Conservation (phyloP, 2,329 filamentous ascomycete species). For the Xylaria sp. region DNA sequence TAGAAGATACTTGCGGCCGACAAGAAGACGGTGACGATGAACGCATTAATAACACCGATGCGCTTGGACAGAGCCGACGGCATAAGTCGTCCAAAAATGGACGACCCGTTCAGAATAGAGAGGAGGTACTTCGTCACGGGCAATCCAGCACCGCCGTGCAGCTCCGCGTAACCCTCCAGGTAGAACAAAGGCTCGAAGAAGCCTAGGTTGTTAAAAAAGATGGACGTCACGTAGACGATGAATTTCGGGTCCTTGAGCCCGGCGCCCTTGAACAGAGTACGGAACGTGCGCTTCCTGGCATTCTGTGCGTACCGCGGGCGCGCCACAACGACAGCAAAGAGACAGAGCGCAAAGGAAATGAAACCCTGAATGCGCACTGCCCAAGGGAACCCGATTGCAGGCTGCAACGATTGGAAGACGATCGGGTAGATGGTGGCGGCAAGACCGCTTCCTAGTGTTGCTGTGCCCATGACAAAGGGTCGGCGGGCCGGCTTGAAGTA, state of each 20-base stretch:
- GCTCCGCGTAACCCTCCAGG: slow-evolving; percentile 30
- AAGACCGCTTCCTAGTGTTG: slow-evolving; percentile 32
- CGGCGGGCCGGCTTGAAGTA: slow-evolving; percentile 32
- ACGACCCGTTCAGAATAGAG: slow-evolving; percentile 61
- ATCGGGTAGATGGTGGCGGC: slow-evolving; percentile 33
- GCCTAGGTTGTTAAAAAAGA: slow-evolving; percentile 37
- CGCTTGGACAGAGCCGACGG: slow-evolving; percentile 57
- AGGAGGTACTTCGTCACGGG: slow-evolving; percentile 57
- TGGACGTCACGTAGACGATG: slow-evolving; percentile 32
- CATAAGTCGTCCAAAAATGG: slow-evolving; percentile 59
- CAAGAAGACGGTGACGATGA: slow-evolving; percentile 50
- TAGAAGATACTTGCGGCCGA: slow-evolving; percentile 51
- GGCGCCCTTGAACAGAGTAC: slow-evolving; percentile 28
- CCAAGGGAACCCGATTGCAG: slow-evolving; percentile 34
- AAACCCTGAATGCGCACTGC: slow-evolving; percentile 34
- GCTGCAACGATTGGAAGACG: slow-evolving; percentile 34
- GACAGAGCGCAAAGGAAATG: slow-evolving; percentile 28
- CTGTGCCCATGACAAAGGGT: slow-evolving; percentile 29
- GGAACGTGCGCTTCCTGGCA: slow-evolving; percentile 27
- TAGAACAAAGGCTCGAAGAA: slow-evolving; percentile 37
- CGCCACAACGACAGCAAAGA: slow-evolving; percentile 31
- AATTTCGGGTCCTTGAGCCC: slow-evolving; percentile 28
- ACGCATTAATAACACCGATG: slow-evolving; percentile 54
- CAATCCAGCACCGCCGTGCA: slow-evolving; percentile 25
- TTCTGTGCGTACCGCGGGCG: slow-evolving; percentile 31